These are phyloP conservation scores for Rhododendron mucronatum DNA, from an alignment of 148 eudicot species.

Conservation along the genomic window DNA sequence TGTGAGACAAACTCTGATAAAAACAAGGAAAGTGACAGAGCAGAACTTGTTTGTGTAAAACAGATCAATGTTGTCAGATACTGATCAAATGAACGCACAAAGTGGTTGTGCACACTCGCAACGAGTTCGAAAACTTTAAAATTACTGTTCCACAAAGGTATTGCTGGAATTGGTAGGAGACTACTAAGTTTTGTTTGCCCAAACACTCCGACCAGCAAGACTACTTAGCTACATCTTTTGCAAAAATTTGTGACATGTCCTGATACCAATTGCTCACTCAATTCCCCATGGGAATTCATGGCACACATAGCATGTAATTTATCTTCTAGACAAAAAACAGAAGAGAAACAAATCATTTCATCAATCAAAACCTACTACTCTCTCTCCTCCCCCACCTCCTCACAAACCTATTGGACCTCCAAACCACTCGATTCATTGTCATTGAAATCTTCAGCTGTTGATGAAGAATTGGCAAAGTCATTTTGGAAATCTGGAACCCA, in stretches of 20 bases:
- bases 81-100: neutral
- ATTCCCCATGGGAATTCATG: neutral
- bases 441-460: too few species aligned
- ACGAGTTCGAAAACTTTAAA: neutral
- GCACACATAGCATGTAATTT: neutral
- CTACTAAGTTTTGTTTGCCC: neutral
- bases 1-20: neutral
- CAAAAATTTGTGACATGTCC: constrained; percentile 1
- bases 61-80: neutral
- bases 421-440: too few species aligned
- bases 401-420: too few species aligned
- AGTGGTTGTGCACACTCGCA: neutral
- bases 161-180: neutral
- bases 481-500: too few species aligned
- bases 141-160: neutral
- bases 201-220: neutral
- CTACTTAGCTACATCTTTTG: neutral
- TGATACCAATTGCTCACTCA: neutral
- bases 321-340: neutral
- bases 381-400: too few species aligned
- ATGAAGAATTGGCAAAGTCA: too few species aligned
- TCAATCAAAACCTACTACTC: too few species aligned
- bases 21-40: neutral
- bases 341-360: neutral
- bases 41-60: too few species aligned